Conservation (phyloP, 176 grass and related monocot genomes). For the Bonia amplexicaulis region DNA sequence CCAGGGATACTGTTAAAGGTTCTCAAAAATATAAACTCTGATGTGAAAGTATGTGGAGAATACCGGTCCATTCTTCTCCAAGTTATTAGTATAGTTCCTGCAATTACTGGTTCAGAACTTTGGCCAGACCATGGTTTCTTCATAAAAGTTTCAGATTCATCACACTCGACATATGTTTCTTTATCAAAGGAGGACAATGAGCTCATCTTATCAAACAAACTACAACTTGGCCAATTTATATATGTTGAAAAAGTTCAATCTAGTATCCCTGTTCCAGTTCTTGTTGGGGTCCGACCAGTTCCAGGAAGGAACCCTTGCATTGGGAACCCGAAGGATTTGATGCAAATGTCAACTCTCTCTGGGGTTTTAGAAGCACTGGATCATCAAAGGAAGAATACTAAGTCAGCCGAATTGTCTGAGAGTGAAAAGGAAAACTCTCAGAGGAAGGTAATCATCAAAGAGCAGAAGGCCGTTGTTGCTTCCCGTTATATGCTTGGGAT, state of each 20-base stretch:
- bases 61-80: conserved; percentile 93
- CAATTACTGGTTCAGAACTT: conserved; percentile 84
- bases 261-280: conserved; percentile 78
- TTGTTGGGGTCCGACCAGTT: conserved; percentile 83
- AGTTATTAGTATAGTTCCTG: conserved; percentile 98
- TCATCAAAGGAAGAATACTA: conserved; percentile 41
- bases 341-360: conserved; percentile 78
- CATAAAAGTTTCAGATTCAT: conserved; percentile 98
- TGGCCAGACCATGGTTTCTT: conserved; percentile 99
- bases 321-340: conserved; percentile 95
- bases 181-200: conserved; percentile 97
- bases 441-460: conserved; percentile 74
- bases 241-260: conserved; percentile 94
- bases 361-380: conserved; percentile 55
- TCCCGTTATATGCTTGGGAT: conserved; percentile 93
- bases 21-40: conserved; percentile 88
- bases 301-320: conserved; percentile 92
- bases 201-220: conserved; percentile 87
- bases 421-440: conserved; percentile 81
- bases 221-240: conserved; percentile 96
- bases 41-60: conserved; percentile 92
- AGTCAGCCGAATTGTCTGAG: conserved; percentile 58
- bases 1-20: conserved; percentile 91
- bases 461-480: conserved; percentile 69
- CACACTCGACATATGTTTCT: conserved; percentile 92